Conservation (phyloP, 768 basidiomycete species). For the Panaeolus papilionaceus region DNA sequence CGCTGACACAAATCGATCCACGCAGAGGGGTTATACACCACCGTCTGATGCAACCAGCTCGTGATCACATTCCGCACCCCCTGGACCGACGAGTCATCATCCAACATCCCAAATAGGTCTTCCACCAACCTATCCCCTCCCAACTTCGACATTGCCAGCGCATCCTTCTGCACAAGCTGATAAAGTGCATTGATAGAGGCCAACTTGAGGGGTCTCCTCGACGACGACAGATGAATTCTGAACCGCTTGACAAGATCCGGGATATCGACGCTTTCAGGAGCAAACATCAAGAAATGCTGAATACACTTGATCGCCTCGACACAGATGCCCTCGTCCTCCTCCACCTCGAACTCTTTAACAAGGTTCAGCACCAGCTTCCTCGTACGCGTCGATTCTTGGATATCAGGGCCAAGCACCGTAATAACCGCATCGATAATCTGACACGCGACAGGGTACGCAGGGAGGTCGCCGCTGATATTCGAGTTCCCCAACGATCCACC, state of each 20-base stretch:
- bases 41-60: constrained; percentile 96
- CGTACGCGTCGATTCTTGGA: constrained; percentile 85
- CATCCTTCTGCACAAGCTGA: constrained; percentile 96
- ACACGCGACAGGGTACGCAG: constrained; percentile 91
- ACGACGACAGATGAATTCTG: constrained; percentile 78
- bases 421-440: constrained; percentile 93
- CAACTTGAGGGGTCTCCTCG: constrained; percentile 84
- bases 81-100: constrained; percentile 92
- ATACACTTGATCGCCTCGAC: constrained; percentile 96
- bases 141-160: constrained; percentile 86
- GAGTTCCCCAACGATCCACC: constrained; percentile 84
- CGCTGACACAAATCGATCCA: constrained; percentile 99
- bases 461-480: constrained; percentile 89
- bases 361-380: constrained; percentile 84
- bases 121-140: constrained; percentile 95
- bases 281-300: constrained; percentile 97
- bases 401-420: constrained; percentile 92
- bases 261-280: constrained; percentile 82
- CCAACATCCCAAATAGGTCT: constrained; percentile 93
- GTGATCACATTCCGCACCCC: constrained; percentile 93
- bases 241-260: constrained; percentile 83
- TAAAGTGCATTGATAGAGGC: constrained; percentile 97
- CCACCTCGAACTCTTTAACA: constrained; percentile 83
- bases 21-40: constrained; percentile 89
- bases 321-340: constrained; percentile 86